Base-by-base conservation (phyloP, 106 monocot species). In the Dioscorea zingiberensis region DNA sequence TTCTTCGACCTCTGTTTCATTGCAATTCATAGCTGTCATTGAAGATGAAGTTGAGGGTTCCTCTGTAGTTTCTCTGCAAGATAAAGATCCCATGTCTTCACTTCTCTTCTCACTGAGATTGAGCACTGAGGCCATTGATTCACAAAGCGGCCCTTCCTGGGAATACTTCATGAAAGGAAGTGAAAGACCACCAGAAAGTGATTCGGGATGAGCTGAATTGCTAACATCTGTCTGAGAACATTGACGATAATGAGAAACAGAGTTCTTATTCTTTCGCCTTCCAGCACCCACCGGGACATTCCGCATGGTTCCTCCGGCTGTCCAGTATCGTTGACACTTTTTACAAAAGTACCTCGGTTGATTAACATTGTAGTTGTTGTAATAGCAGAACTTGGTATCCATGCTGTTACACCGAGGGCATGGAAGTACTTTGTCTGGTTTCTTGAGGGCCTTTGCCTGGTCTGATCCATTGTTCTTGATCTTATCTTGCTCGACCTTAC, bases 331-430 rank as follows among this genome's bases (percentile, higher is more conserved):
- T 44, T 86, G 86, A 29, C 86, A 86, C 21, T 75, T 86, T 61
- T 68, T 86, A 59, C 86, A 86, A 30, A 86, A 86, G 53, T 86
- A 69, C 60, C 86, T 74, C 10, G 86, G 86, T 49, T 86, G 86
- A 32, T 82, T 82, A 23, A 82, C 70, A 55, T 86, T 86, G 65
- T 86, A 79, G 66, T 86, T 86, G 72, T 86, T 86, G 66, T 76
- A 86, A 65, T 86, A 86, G 46, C 86, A 86, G 73, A 86, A 86
- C 65, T 86, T 86, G 72, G 86, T 86, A 64, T 82, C 72, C 57
- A 70, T 45, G 45, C 86, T 86, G 55, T 67, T 78, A 62, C 86
- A 86, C 45, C 86, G 81, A 24, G 86, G 86, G 44, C 86, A 86
- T 14, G 86, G 78, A 4, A 86, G 61, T 58, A 86, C 55, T 48